These are phyloP conservation scores for Umbelopsis sp. DNA, from an alignment of 192 early-diverging fungal genomes.

Conservation along the genomic window DNA sequence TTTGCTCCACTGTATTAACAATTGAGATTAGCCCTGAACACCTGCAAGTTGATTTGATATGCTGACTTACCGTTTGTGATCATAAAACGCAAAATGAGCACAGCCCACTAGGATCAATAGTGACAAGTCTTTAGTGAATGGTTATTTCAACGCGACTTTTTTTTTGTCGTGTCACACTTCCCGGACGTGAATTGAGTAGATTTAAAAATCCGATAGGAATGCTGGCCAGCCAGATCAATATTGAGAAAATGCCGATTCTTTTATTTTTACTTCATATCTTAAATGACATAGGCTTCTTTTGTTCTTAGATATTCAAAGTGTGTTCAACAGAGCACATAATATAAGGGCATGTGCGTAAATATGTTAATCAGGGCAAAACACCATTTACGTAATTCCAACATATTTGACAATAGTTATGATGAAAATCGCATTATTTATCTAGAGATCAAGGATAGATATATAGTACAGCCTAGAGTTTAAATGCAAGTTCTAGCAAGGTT, in stretches of 20 bases:
- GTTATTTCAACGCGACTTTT: conserved; percentile 15
- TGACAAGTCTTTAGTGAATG: neutral
- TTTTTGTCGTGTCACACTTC: neutral
- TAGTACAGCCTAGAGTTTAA: neutral
- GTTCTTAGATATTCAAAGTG: neutral
- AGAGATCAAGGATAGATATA: neutral
- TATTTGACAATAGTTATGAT: too few relatives aligned
- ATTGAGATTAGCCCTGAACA: neutral
- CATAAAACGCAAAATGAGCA: conserved; percentile 22
- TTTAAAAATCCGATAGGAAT: conserved; percentile 1
- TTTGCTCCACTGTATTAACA: neutral
- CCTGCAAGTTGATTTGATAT: neutral
- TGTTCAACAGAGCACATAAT: neutral
- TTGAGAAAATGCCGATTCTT: too few relatives aligned
- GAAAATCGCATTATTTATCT: too few relatives aligned
- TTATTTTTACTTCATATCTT: too few relatives aligned
- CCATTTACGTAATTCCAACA: neutral
- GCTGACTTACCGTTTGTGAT: conserved; percentile 8
- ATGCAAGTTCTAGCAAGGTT: neutral
- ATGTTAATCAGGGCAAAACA: neutral
- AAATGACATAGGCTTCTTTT: too few relatives aligned
- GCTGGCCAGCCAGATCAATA: too few relatives aligned
- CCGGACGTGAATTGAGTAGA: neutral
- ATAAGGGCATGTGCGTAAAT: neutral
- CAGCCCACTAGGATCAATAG: conserved; percentile 15